Evolutionary conservation across 2,329 filamentous ascomycete species (phyloP).

Genomic region (Cytospora schulzeri): DNA sequence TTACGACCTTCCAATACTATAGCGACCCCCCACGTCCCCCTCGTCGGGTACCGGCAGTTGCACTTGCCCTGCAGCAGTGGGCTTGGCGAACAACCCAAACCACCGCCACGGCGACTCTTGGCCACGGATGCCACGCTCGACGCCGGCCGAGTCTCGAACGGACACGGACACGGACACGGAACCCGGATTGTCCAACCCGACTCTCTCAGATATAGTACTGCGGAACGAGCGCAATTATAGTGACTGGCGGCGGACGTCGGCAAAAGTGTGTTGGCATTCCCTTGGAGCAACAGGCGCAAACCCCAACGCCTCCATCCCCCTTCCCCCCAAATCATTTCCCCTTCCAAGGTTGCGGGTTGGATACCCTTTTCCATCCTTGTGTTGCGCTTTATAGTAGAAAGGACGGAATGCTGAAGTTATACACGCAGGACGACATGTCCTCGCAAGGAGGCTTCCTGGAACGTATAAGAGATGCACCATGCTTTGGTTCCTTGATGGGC

Average conservation of each 20-base stretch:
- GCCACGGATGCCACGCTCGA: slow-evolving; percentile 7
- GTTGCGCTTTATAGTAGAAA: background rate
- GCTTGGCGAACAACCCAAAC: slow-evolving; percentile 10
- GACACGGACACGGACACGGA: background rate
- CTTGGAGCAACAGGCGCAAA: slow-evolving; percentile 11
- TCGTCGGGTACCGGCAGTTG: slow-evolving; percentile 4
- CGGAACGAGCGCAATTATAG: background rate
- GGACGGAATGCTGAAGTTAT: slow-evolving; percentile 16
- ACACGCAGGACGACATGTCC: slow-evolving; percentile 20
- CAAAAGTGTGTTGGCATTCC: slow-evolving; percentile 21
- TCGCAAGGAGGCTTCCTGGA: slow-evolving; percentile 12
- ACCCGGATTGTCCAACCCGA: background rate
- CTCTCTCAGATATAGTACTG: background rate
- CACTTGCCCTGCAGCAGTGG: slow-evolving; percentile 1
- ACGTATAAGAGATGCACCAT: slow-evolving; percentile 8
- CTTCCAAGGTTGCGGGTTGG: background rate
- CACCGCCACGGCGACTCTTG: slow-evolving; percentile 1
- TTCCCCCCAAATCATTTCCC: background rate
- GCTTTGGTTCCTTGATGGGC: slow-evolving; percentile 30
- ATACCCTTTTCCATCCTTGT: background rate
- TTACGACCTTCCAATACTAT: background rate
- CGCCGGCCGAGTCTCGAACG: background rate
- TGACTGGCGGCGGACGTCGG: slow-evolving; percentile 6
- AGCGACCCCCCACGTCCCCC: background rate
- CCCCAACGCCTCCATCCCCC: background rate